Base-by-base conservation (phyloP, 257 asterid species). In the Rubia yunnanensis region DNA sequence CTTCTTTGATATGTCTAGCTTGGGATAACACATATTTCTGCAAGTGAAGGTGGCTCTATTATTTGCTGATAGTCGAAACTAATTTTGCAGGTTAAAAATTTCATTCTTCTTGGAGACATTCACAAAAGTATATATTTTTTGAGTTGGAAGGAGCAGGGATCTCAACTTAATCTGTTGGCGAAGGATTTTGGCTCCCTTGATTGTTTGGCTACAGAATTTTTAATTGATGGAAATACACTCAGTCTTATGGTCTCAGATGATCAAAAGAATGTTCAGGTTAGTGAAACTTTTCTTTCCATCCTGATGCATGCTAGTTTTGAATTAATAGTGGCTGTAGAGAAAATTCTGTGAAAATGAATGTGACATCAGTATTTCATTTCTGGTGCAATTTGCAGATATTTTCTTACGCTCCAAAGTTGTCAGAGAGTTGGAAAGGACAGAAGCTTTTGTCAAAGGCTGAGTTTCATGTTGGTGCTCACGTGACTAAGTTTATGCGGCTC, bases 391-490 rank as follows among this genome's bases (percentile, higher is more conserved):
- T 64, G 57, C 74, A 92, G 97, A 80, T 92, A 71, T 89, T 92
- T 79, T 92, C 88, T 74, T 92, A 92, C 63, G 95, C 99, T 60
- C 99, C 97, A 46, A 92, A 92, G 79, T 70, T 83, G 77, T 80
- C 88, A 8, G 96, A 92, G 69, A 92, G 99, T 81, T 92, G 99
- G 99, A 92, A 86, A 80, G 99, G 99, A 32, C 96, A 89, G 87
- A 92, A 92, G 64, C 97, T 92, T 72, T 84, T 89, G 18, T 83
- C 96, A 4, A 86, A 96, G 79, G 97, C 99, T 2, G 99, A 92
- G 85, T 92, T 92, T 79, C 97, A 89, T 63, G 84, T 92, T 46
- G 99, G 97, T 31, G 86, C 97, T 65, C 95, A 86, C 28, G 80
- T 89, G 77, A 89, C 97, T 63, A 92, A 92, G 77, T 92, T 92